These are phyloP conservation scores for Exophiala spinifera DNA, from an alignment of 2,329 filamentous ascomycete species.

Conservation along the genomic window DNA sequence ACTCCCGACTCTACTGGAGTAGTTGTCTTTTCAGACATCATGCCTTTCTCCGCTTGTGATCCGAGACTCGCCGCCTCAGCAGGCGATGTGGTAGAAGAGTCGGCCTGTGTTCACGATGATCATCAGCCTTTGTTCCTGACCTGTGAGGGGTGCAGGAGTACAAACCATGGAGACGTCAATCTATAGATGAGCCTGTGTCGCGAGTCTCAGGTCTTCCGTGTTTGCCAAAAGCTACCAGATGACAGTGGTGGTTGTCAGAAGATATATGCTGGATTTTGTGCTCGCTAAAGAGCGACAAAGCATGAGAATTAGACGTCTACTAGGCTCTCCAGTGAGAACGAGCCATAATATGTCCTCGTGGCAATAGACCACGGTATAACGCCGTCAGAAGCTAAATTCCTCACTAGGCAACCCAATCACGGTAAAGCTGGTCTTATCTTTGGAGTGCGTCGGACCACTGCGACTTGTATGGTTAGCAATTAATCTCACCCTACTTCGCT, in stretches of 20 bases:
- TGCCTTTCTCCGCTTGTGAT: neutral
- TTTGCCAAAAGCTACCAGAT: too few species aligned
- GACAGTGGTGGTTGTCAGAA: too few species aligned
- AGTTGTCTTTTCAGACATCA: constrained; percentile 4
- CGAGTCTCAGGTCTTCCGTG: too few species aligned
- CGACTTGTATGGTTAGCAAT: neutral
- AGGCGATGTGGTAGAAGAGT: neutral
- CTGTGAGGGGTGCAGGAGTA: neutral
- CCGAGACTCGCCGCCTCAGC: constrained; percentile 1
- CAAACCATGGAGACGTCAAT: neutral
- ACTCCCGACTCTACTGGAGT: neutral
- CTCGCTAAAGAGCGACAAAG: too few species aligned
- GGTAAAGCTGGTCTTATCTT: neutral
- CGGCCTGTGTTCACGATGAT: neutral
- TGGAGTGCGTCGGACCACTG: neutral
- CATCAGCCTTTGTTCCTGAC: too few species aligned
- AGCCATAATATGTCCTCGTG: neutral
- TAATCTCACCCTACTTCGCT: neutral
- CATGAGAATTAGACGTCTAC: too few species aligned
- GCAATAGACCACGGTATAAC: neutral
- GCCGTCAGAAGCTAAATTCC: neutral
- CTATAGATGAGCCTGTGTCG: too few species aligned
- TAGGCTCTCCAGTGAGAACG: too few species aligned
- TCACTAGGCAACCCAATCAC: neutral
- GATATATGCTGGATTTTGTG: too few species aligned